Evolutionary conservation across 108 stramenopile genomes (phyloP).

Genomic region (Stephanodiscus minutulus): DNA sequence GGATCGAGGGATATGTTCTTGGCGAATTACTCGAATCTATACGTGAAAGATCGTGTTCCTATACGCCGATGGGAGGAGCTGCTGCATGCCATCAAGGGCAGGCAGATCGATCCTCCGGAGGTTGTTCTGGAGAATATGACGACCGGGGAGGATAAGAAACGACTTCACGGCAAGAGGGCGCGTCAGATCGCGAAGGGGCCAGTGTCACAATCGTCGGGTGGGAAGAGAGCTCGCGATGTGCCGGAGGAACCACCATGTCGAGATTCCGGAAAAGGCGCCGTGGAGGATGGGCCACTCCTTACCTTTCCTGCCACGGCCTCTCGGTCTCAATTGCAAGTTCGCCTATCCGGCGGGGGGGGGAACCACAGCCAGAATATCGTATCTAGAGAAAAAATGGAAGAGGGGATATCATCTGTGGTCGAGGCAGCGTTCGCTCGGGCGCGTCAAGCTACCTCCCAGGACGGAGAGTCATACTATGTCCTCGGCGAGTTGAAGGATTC

Average conservation of each 20-base stretch:
- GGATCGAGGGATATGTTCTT: constrained; percentile 4
- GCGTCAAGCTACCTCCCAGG: constrained; percentile 11
- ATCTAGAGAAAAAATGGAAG: constrained; percentile 5
- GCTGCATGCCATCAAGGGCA: constrained; percentile 9
- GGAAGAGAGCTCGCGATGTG: not conserved
- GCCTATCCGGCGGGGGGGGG: constrained; percentile 8
- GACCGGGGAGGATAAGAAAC: not conserved
- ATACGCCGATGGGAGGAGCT: constrained; percentile 29
- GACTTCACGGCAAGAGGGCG: not conserved
- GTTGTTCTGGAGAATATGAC: constrained; percentile 6
- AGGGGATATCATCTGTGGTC: constrained; percentile 16
- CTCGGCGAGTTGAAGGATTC: constrained; percentile 28
- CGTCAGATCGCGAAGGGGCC: not conserved
- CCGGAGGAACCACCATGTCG: constrained; percentile 3
- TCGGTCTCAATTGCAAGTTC: constrained; percentile 12
- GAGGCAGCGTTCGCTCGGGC: constrained; percentile 18
- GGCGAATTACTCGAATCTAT: constrained; percentile 13
- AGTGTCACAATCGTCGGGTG: not conserved
- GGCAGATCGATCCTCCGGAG: constrained; percentile 17
- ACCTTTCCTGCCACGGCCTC: constrained; percentile 19
- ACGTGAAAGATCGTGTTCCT: constrained; percentile 38
- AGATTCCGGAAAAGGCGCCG: constrained; percentile 11
- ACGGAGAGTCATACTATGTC: constrained; percentile 19
- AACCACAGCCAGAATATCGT: not conserved
- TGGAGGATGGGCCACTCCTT: constrained; percentile 8